Percentiles rank a stretch among this genome's conserved stretches.
Conservation (phyloP, 2,329 filamentous ascomycete species). For the Claviceps africana region DNA sequence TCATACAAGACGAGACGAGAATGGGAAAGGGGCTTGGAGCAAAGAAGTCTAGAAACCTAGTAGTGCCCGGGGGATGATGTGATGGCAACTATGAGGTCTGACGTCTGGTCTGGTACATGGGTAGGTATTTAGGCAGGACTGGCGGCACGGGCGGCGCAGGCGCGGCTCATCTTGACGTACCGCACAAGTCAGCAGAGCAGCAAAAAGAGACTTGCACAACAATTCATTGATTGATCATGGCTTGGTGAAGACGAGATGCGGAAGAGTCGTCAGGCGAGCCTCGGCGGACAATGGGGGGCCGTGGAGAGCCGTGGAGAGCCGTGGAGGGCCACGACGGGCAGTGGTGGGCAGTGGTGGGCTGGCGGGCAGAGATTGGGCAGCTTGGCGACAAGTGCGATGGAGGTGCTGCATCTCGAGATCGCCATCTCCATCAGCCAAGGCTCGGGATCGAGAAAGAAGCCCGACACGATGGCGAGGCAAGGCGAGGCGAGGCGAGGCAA, state of each 20-base stretch:
- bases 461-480: too few species aligned
- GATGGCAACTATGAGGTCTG: too few species aligned
- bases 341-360: neutral
- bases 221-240: neutral
- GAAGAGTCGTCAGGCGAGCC: neutral
- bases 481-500: neutral
- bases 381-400: neutral
- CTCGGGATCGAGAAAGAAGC: constrained; percentile 6
- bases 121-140: neutral
- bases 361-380: neutral
- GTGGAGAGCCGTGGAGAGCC: too few species aligned
- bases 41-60: too few species aligned
- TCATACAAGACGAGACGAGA: constrained; percentile 2
- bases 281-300: neutral
- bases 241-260: neutral
- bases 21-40: neutral
- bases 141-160: neutral
- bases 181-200: neutral
- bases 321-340: too few species aligned
- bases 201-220: neutral
- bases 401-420: constrained; percentile 4
- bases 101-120: too few species aligned
- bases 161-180: too few species aligned
- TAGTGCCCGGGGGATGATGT: neutral
- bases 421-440: neutral